Base-by-base conservation (phyloP, 1,284 basidiomycete genomes). In the Ustilago loliicola region DNA sequence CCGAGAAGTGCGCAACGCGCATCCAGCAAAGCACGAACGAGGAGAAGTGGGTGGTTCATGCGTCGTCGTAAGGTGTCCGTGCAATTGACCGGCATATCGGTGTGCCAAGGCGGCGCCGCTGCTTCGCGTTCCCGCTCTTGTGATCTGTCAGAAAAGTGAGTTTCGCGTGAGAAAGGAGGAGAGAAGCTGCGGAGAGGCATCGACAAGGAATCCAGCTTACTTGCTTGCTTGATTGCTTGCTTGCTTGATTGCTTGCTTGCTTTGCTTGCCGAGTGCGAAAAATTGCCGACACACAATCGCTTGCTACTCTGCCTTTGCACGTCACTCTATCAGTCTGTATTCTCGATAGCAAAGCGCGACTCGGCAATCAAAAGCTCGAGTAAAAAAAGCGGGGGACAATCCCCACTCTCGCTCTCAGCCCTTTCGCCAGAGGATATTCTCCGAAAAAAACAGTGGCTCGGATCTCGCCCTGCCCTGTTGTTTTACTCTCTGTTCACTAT, bases 61-160 rank as follows among this genome's bases (percentile, higher is more conserved):
- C 56, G 56, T 36, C 27, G 15, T n/a, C n/a, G n/a, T n/a, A n/a
- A n/a, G n/a, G n/a, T 19, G 25, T 40, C 57, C 57, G 57, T 36
- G 47, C 57, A 59, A 50, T 59, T 59, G 57, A 59, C 57, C 47
- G 57, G 45, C 57, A 59, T 59, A 19, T 13, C 13, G 48, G 21
- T 50, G 27, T 51, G 50, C 25, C 50, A 27, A 51, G 47, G 15
- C 7, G 40, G 40, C 40, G 9, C 8, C 15, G 36, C 7, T 15
- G 36, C 9, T 15, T 8, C 13, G 9, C 36, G 36, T 15, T 38
- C 15, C 17, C 36, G 36, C 36, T 11, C 36, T 10, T 15, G 13
- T 15, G 8, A 8, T 3, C 36, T 11, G 8, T 10, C 36, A 38
- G 9, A 38, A 15, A 38, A 15, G 5, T 34, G 13, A 27, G 25